Evolutionary conservation across 2,329 filamentous ascomycete genomes (phyloP).

Genomic region (Cercospora citrullina): DNA sequence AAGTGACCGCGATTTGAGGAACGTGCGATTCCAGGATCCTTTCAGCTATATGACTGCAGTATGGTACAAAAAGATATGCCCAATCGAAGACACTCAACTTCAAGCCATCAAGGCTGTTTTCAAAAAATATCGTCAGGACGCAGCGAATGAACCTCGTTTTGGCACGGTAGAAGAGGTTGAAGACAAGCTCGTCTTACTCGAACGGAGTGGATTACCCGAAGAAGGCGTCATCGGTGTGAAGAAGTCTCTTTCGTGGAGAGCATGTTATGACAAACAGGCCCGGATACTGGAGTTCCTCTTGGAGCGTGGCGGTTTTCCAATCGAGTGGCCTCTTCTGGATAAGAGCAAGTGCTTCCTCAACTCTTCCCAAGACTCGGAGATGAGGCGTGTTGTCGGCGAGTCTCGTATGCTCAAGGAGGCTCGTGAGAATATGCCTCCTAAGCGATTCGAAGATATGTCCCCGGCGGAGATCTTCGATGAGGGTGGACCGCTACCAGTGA

Average conservation of each 20-base stretch:
- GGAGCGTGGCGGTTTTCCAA: not conserved
- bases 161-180: not conserved
- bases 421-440: not conserved
- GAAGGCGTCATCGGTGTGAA: not conserved
- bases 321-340: not conserved
- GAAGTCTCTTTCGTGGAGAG: not conserved
- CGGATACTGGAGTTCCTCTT: not conserved
- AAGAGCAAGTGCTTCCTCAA: not conserved
- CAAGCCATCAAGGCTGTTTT: not conserved
- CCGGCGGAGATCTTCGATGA: not conserved
- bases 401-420: not conserved
- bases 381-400: not conserved
- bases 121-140: not conserved
- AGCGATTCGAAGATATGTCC: not conserved
- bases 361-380: not conserved
- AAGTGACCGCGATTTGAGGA: not conserved
- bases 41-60: not conserved
- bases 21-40: not conserved
- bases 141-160: not conserved
- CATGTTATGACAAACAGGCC: not conserved
- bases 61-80: not conserved
- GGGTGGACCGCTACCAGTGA: not conserved
- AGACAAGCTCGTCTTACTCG: not conserved
- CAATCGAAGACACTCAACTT: not conserved
- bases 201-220: not conserved